Conservation (phyloP, 208 protist genomes). For the Trypanosoma boissoni region DNA sequence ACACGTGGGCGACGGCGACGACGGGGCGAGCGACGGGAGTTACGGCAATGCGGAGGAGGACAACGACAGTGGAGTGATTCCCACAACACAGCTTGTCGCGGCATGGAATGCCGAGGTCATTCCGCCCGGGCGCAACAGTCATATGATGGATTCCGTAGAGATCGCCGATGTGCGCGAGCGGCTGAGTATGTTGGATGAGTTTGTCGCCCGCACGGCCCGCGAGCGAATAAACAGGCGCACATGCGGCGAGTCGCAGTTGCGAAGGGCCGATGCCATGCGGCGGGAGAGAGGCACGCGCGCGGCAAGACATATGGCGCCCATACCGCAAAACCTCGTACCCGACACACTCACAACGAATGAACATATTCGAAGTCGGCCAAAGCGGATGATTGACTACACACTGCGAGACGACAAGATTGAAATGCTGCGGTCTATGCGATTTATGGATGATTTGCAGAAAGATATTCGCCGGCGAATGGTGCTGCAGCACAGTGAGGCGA, state of each 20-base stretch:
- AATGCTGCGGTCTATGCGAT: conserved; percentile 60
- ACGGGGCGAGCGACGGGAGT: conserved; percentile 11
- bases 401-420: conserved; percentile 81
- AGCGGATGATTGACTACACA: conserved; percentile 44
- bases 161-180: conserved; percentile 17
- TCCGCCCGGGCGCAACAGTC: not conserved
- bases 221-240: not conserved
- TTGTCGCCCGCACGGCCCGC: not conserved
- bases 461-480: conserved; percentile 67
- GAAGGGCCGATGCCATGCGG: not conserved
- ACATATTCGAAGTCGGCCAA: conserved; percentile 45
- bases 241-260: conserved; percentile 4
- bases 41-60: conserved; percentile 20
- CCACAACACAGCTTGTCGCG: conserved; percentile 23
- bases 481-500: conserved; percentile 47
- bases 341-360: conserved; percentile 11
- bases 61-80: conserved; percentile 9
- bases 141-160: not conserved
- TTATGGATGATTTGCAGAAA: conserved; percentile 67
- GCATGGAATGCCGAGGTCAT: conserved; percentile 30
- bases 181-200: conserved; percentile 13
- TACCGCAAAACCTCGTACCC: conserved; percentile 8
- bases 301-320: not conserved
- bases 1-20: conserved; percentile 4
- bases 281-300: not conserved